These are phyloP conservation scores for Ogataea dorogensis DNA, from an alignment of 805 yeast species.

Conservation along the genomic window DNA sequence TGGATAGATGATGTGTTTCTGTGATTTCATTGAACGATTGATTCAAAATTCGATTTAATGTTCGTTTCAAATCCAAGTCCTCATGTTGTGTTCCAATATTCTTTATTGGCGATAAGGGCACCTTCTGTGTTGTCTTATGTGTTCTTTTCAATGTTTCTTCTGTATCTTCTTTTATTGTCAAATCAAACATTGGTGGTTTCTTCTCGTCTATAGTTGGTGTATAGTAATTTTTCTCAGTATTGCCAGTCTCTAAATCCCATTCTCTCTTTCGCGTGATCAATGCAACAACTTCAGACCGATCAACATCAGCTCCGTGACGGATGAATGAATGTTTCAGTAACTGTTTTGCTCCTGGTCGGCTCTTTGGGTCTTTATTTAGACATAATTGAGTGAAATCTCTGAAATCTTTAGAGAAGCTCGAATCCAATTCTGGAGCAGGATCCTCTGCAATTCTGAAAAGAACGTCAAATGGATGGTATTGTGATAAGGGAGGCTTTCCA, in stretches of 20 bases:
- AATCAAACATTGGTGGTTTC: constrained; percentile 1
- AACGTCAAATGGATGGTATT: constrained; percentile 56
- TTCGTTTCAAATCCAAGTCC: constrained; percentile 21
- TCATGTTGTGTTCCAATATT: constrained; percentile 3
- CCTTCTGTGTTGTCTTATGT: constrained; percentile 10
- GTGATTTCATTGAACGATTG: constrained; percentile 45
- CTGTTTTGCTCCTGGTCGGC: constrained; percentile 62
- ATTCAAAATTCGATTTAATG: constrained; percentile 38
- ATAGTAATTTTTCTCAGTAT: constrained; percentile 29
- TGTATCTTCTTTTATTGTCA: constrained; percentile 3
- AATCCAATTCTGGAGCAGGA: constrained; percentile 43
- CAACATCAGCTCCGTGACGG: constrained; percentile 36
- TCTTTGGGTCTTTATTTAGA: constrained; percentile 64
- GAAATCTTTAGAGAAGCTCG: constrained; percentile 40
- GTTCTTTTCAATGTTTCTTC: constrained; percentile 10
- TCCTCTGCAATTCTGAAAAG: constrained; percentile 49
- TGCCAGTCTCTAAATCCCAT: constrained; percentile 41
- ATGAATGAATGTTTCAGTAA: constrained; percentile 67
- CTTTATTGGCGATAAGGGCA: constrained; percentile 22
- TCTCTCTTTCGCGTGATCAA: constrained; percentile 43
- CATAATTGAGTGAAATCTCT: constrained; percentile 70
- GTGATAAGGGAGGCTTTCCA: constrained; percentile 69
- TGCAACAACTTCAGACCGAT: constrained; percentile 33
- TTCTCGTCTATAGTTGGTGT: constrained; percentile 31
- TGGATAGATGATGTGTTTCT: constrained; percentile 49